These are phyloP conservation scores for Rhizopogon sp. DNA, from an alignment of 768 basidiomycete species.

Conservation along the genomic window DNA sequence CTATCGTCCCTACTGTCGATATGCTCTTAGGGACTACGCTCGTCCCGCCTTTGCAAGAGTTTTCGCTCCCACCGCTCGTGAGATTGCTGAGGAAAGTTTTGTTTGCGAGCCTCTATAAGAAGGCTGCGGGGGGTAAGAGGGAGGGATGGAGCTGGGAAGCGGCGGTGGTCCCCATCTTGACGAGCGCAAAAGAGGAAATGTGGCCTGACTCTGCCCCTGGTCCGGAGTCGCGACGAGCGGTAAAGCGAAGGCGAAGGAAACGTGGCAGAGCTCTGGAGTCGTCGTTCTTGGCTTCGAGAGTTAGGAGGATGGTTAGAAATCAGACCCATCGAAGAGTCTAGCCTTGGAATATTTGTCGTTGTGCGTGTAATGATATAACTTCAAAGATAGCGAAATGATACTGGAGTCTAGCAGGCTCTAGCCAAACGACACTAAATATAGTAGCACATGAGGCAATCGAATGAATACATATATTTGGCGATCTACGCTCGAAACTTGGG, in stretches of 20 bases:
- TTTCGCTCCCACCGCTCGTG: constrained; percentile 18
- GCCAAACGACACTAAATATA: too few species aligned
- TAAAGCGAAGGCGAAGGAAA: neutral
- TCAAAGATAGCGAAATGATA: too few species aligned
- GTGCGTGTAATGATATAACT: too few species aligned
- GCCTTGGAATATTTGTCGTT: too few species aligned
- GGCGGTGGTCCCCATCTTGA: constrained; percentile 9
- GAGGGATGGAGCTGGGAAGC: constrained; percentile 22
- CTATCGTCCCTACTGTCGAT: constrained; percentile 8
- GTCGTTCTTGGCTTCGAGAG: constrained; percentile 21
- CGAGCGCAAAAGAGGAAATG: constrained; percentile 15
- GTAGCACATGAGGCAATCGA: too few species aligned
- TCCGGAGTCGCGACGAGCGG: neutral
- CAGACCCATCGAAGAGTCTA: neutral
- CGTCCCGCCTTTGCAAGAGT: neutral
- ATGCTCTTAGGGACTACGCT: constrained; percentile 13
- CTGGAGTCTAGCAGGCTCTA: too few species aligned
- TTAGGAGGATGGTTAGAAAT: constrained; percentile 6
- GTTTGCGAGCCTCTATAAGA: constrained; percentile 16
- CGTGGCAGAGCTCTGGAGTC: neutral
- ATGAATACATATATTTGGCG: too few species aligned
- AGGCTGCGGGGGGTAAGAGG: constrained; percentile 9
- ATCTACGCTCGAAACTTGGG: too few species aligned
- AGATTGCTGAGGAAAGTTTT: constrained; percentile 17
- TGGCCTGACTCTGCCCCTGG: constrained; percentile 2